These are phyloP conservation scores for Fusarium aywerte DNA, from an alignment of 2,329 filamentous ascomycete genomes.

Conservation along the genomic window DNA sequence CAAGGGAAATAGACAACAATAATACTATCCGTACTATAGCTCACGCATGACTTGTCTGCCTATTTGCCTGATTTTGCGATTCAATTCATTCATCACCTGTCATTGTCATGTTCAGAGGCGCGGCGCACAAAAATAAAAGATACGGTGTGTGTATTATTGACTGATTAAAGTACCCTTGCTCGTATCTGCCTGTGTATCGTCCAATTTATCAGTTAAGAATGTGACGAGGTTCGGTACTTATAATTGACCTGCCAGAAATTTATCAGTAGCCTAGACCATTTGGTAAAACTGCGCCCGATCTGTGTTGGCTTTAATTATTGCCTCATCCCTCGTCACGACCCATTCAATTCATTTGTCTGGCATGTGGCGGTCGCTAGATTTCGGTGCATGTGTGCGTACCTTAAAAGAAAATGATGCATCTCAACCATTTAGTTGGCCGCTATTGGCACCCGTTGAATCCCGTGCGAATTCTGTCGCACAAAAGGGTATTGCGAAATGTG, in stretches of 20 bases:
- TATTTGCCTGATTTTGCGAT: constrained; percentile 29
- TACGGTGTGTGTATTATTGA: constrained; percentile 41
- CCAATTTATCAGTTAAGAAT: constrained; percentile 23
- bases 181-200: constrained; percentile 15
- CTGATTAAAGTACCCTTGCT: constrained; percentile 8
- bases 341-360: constrained; percentile 31
- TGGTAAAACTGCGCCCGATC: constrained; percentile 17
- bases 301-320: constrained; percentile 15
- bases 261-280: background rate
- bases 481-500: constrained; percentile 31
- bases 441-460: constrained; percentile 38
- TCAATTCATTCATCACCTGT: constrained; percentile 17
- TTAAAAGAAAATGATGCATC: constrained; percentile 33
- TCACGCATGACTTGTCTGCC: constrained; percentile 6
- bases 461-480: constrained; percentile 36
- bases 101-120: constrained; percentile 23
- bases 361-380: constrained; percentile 43
- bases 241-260: background rate
- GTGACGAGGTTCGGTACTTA: constrained; percentile 31
- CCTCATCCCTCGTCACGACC: constrained; percentile 33
- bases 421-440: constrained; percentile 26
- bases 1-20: constrained; percentile 37
- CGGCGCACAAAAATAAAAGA: constrained; percentile 37
- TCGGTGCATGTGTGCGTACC: constrained; percentile 25
- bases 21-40: constrained; percentile 7